phyloP scores from a whole-genome alignment of 345 rosid species.

The Heritiera fomes region DNA sequence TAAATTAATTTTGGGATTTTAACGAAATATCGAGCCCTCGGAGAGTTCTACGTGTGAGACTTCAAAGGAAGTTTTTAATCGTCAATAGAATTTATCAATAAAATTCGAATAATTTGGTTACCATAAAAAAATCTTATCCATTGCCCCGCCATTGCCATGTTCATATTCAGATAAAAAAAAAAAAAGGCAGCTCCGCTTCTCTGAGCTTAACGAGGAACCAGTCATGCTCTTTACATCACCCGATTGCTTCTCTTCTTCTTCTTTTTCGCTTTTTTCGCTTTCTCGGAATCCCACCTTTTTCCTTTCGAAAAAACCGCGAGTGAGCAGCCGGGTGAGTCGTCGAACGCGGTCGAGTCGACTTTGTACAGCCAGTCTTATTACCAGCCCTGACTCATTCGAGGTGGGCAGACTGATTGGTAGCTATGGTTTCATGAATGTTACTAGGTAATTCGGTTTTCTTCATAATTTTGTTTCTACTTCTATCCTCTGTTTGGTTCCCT shows the following conservation, averaged over 20 bases:
- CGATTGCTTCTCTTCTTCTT: conserved; percentile 23
- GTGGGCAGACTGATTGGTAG: conserved; percentile 89
- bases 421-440: conserved; percentile 90
- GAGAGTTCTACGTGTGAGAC: too few species aligned
- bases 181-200: not conserved
- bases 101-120: too few species aligned
- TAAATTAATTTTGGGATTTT: too few species aligned
- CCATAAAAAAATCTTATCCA: conserved; percentile 7
- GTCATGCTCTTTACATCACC: conserved; percentile 29
- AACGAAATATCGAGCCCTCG: too few species aligned
- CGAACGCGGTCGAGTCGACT: conserved; percentile 34
- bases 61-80: too few species aligned
- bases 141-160: conserved; percentile 2
- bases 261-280: conserved; percentile 22
- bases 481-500: conserved; percentile 2
- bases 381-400: conserved; percentile 75
- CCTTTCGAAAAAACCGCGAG: conserved; percentile 27
- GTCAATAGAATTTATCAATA: too few species aligned
- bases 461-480: not conserved
- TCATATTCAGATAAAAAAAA: not conserved
- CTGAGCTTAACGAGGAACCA: not conserved
- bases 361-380: conserved; percentile 64
- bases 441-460: conserved; percentile 53
- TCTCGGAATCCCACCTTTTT: conserved; percentile 25
- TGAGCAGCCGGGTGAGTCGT: conserved; percentile 23